Evolutionary conservation across 23 red algal genomes (phyloP).

Genomic region (Agarophyton chilense): DNA sequence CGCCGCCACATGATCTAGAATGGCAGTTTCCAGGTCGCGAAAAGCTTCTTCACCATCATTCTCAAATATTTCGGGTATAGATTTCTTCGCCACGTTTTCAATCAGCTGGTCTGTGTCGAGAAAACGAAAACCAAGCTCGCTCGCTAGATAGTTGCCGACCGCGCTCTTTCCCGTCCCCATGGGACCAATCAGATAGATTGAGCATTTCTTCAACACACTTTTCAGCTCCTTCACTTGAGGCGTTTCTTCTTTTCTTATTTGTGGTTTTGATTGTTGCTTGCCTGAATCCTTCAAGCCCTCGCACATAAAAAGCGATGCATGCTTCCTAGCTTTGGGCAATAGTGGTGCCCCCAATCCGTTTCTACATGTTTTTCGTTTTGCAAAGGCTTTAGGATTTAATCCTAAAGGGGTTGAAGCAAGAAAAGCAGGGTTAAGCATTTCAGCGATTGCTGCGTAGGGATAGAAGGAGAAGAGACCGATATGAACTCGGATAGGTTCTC

Average conservation of each 20-base stretch:
- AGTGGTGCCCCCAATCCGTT: not conserved
- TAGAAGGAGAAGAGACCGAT: too few relatives aligned
- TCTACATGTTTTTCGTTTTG: not conserved
- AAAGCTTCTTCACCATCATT: conserved; percentile 85
- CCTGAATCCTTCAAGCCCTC: not conserved
- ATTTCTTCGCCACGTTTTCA: conserved; percentile 50
- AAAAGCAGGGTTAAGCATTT: not conserved
- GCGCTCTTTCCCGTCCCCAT: conserved; percentile 89
- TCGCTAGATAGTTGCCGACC: conserved; percentile 61
- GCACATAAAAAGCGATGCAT: not conserved
- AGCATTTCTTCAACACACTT: conserved; percentile 57
- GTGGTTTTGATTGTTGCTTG: not conserved
- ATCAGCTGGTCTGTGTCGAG: conserved; percentile 83
- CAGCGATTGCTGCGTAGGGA: not conserved
- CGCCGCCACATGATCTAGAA: conserved; percentile 59
- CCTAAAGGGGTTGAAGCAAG: not conserved
- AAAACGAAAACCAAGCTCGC: conserved; percentile 66
- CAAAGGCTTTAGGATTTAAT: not conserved
- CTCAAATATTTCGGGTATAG: conserved; percentile 81
- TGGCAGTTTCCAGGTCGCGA: conserved; percentile 74
- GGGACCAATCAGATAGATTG: conserved; percentile 89
- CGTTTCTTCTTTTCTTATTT: not conserved
- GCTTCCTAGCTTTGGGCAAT: not conserved
- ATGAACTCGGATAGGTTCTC: too few relatives aligned
- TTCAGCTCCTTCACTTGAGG: conserved; percentile 35